Base-by-base conservation (phyloP, 1,139 yeast species). In the Saccharomycopsis hybrid region DNA sequence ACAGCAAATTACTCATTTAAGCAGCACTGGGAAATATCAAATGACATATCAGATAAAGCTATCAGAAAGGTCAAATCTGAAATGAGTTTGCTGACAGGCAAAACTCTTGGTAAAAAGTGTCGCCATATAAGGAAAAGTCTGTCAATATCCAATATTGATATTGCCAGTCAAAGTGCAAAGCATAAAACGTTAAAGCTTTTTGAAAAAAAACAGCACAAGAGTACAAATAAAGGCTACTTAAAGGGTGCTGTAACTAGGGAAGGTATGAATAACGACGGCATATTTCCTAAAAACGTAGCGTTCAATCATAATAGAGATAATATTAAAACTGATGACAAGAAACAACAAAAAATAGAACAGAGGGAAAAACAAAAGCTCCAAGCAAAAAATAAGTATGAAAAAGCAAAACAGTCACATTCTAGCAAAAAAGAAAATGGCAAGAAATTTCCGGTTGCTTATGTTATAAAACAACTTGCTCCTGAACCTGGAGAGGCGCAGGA, bases 1-100 rank as follows among this genome's bases (percentile, higher is more conserved):
- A 9, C 33, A 31, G 9, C 43, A 45, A 53, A 4, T 41, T 63
- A 25, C 41, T 60, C 54, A 55, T 59, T 35, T 52, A 29, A 35
- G 44, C 2, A 25, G 35, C n/a, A 35, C 47, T 3, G 49, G 41
- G 37, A 48, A 44, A 25, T 45, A 49, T n/a, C 56, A 55, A 2
- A 40, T 50, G 38, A 33, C 27, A 7, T 51, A 45, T 39, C 32
- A 5, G 39, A 36, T n/a, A 8, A 13, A 24, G 7, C 13, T 13
- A 13, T 5, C 7, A 36, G 39, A 36, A 31, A 11, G 11, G 11
- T 31, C 9, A 31, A 31, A 31, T 7, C 35, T 7, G 35, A 31
- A 31, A 11, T 31, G 35, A 7, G 35, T 31, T 11, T 7, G 35
- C 35, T 31, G 35, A 31, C 7, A 31, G 9, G 11, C 7, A 7